phyloP scores from a whole-genome alignment of 2,329 filamentous ascomycete genomes.

The Chrysoporthe puriensis region DNA sequence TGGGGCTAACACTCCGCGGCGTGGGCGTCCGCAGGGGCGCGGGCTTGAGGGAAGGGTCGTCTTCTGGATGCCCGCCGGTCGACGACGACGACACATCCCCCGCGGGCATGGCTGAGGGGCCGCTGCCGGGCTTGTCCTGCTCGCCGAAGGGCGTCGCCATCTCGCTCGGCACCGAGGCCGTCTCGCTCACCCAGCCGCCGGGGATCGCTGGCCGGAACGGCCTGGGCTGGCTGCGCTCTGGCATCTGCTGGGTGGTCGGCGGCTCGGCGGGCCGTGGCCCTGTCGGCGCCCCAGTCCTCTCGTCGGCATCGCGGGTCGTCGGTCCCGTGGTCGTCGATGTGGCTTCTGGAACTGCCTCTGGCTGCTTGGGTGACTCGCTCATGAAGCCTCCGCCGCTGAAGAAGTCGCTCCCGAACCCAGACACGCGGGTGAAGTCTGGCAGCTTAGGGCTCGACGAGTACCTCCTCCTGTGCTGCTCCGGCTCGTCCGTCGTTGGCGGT shows the following conservation, averaged over 20 bases:
- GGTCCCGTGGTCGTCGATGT: conserved; percentile 3
- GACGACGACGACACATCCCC: conserved; percentile 20
- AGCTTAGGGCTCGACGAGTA: conserved; percentile 60
- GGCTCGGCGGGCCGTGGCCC: neutral
- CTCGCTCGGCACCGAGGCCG: conserved; percentile 32
- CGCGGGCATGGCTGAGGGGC: conserved; percentile 9
- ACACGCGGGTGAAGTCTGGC: conserved; percentile 61
- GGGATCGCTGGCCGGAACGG: conserved; percentile 36
- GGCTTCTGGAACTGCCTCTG: conserved; percentile 5
- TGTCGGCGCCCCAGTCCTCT: neutral
- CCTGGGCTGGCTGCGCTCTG: conserved; percentile 18
- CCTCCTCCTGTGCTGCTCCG: conserved; percentile 33
- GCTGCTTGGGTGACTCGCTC: conserved; percentile 32
- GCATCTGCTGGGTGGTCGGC: neutral
- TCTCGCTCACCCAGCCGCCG: conserved; percentile 40
- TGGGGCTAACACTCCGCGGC: conserved; percentile 17
- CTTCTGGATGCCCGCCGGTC: conserved; percentile 22
- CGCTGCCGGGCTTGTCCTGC: neutral
- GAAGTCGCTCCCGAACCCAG: conserved; percentile 63
- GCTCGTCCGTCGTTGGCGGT: conserved; percentile 18
- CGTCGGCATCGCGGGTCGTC: too few relatives aligned
- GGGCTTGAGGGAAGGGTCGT: conserved; percentile 18
- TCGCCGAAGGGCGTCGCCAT: conserved; percentile 17
- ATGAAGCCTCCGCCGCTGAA: conserved; percentile 38
- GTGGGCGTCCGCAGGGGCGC: conserved; percentile 24